These are phyloP conservation scores for Cryptosporidium ubiquitum DNA, from an alignment of 169 alveolate species.

Conservation along the genomic window DNA sequence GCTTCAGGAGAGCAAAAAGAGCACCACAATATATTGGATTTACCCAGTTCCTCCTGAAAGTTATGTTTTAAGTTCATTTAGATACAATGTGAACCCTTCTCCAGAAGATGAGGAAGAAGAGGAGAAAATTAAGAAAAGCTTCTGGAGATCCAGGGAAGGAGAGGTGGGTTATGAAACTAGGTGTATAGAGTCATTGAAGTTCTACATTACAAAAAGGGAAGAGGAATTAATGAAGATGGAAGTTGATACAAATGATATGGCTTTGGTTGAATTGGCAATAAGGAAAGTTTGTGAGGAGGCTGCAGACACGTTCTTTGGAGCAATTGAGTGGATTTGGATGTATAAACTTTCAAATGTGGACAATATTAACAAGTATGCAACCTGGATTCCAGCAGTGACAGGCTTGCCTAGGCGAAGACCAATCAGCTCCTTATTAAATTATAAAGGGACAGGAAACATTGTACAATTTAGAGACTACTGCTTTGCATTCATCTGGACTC, in stretches of 20 bases:
- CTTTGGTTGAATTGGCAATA: constrained; percentile 24
- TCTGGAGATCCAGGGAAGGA: neutral
- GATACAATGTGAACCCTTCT: constrained; percentile 7
- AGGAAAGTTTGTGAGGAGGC: constrained; percentile 58
- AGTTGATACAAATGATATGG: constrained; percentile 24
- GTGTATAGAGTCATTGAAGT: constrained; percentile 34
- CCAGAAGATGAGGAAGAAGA: constrained; percentile 11
- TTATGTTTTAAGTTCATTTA: neutral
- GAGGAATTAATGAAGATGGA: constrained; percentile 35
- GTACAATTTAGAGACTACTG: constrained; percentile 44
- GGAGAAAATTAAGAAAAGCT: neutral
- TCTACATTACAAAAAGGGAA: neutral
- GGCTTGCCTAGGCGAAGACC: constrained; percentile 64
- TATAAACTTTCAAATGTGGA: constrained; percentile 17
- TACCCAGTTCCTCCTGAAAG: constrained; percentile 59
- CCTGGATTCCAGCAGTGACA: constrained; percentile 66
- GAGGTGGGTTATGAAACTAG: constrained; percentile 31
- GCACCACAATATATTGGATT: constrained; percentile 40
- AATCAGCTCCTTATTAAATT: neutral
- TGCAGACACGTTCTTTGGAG: constrained; percentile 55
- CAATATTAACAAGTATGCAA: neutral
- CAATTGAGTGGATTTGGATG: constrained; percentile 69
- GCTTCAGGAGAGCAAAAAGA: constrained; percentile 12
- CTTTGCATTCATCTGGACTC: constrained; percentile 62
- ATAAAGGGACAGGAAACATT: constrained; percentile 54